Percentiles rank a stretch among this genome's conserved stretches.
These are phyloP conservation scores for Pascua guehoae DNA, from an alignment of 1,284 basidiomycete species.

Conservation along the genomic window DNA sequence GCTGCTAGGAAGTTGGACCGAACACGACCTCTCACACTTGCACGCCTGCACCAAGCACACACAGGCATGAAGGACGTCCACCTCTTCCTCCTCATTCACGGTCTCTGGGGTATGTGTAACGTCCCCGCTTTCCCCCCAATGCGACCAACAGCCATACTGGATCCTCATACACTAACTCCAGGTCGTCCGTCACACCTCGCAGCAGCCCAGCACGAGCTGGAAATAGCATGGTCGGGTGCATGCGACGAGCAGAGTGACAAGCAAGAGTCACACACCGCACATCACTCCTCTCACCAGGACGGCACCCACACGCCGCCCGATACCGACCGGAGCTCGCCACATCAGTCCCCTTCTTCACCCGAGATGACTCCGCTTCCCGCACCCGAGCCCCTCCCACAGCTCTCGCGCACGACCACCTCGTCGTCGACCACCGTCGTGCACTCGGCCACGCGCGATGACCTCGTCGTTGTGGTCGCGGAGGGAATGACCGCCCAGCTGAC, in stretches of 20 bases:
- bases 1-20: too few species aligned
- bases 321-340: background rate
- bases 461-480: conserved; percentile 42
- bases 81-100: conserved; percentile 47
- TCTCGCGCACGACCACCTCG: background rate
- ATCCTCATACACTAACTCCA: conserved; percentile 9
- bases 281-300: background rate
- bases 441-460: conserved; percentile 16
- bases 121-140: background rate
- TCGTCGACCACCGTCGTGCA: background rate
- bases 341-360: background rate
- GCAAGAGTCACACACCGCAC: background rate
- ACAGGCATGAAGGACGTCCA: conserved; percentile 25
- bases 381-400: background rate
- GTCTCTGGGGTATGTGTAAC: conserved; percentile 42
- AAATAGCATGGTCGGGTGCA: conserved; percentile 18
- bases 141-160: too few species aligned
- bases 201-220: conserved; percentile 36
- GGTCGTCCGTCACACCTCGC: conserved; percentile 39
- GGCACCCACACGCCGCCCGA: background rate
- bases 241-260: background rate
- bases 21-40: background rate
- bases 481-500: conserved; percentile 43
- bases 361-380: background rate
- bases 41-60: background rate